Evolutionary conservation across 2,329 filamentous ascomycete species (phyloP), one percentile per base, ranked within the genome.

Genomic region (Monilinia polystroma): DNA sequence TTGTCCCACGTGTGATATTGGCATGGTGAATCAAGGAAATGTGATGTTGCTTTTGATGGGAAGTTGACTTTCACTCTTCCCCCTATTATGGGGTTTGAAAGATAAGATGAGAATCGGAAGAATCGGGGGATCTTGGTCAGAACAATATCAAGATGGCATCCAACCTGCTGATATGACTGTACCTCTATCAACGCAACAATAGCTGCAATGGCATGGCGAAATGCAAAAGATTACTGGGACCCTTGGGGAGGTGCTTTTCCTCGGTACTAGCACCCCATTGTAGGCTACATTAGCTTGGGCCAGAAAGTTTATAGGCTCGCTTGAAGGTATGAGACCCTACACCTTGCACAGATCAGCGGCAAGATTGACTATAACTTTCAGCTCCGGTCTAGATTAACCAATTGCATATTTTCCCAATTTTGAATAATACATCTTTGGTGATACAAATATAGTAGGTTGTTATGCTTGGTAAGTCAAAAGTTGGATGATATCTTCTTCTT

Each of bases 331-430:
- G 32, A 29, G 23, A n/a, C 38, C 35, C 16, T 45, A 35, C 38
- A 51, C n/a, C 58, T 60, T 51, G 58, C 32, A 62, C 57, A 38
- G 32, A 62, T 62, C 45, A 51, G 58, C 58, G 58, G 58, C 58
- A 20, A 51, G 45, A 62, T 51, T 62, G 58, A 62, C 26, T 51
- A 38, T 12, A 23, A 14, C 35, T 51, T 62, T 62, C 58, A 62
- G 58, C 58, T 62, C 29, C 4, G 58, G n/a, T 51, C 45, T 23
- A 51, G 29, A 51, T 60, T 7, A 16, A 49, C 58, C 58, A 62
- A 62, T 51, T 51, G 35, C 32, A 51, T 35, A 20, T 41, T 11
- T 10, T 38, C 29, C n/a, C 20, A 20, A 20, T 51, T 51, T n/a
- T 51, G 29, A 11, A 62, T 51, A 23, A 38, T 51, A 38, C 38